phyloP scores from a whole-genome alignment of 2,329 filamentous ascomycete genomes.

The Ploettnerulaceae sp. region DNA sequence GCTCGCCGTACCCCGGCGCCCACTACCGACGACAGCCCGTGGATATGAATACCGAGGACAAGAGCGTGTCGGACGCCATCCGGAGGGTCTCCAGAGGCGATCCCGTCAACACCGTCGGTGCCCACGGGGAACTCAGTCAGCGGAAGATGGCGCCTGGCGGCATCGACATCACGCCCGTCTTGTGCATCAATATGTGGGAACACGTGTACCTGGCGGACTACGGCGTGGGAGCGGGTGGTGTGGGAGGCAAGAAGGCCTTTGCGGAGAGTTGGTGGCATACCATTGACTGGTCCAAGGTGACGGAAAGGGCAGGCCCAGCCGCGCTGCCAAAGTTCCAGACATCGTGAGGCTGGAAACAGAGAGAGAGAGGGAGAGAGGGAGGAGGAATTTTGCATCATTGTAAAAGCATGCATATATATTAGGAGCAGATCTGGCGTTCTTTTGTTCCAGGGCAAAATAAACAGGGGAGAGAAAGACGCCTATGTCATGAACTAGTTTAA shows the following conservation, averaged over 20 bases:
- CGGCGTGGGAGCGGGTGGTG: slow-evolving; percentile 49
- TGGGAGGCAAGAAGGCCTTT: slow-evolving; percentile 70
- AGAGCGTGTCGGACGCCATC: slow-evolving; percentile 37
- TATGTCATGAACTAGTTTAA: too few species aligned
- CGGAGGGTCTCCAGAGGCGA: slow-evolving; percentile 32
- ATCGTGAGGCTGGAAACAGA: too few species aligned
- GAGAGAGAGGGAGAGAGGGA: neutral
- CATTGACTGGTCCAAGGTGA: slow-evolving; percentile 80
- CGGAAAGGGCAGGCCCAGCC: slow-evolving; percentile 26
- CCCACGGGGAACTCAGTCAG: slow-evolving; percentile 28
- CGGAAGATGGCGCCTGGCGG: slow-evolving; percentile 56
- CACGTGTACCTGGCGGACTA: slow-evolving; percentile 88
- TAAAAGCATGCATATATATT: too few species aligned
- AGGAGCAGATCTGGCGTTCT: too few species aligned
- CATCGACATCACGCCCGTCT: slow-evolving; percentile 65
- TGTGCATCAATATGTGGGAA: slow-evolving; percentile 96
- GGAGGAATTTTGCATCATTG: slow-evolving; percentile 22
- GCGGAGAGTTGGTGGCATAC: slow-evolving; percentile 80
- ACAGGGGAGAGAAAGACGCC: too few species aligned
- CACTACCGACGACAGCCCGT: slow-evolving; percentile 65
- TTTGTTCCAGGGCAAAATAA: too few species aligned
- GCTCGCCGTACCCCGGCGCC: slow-evolving; percentile 79
- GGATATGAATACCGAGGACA: slow-evolving; percentile 64
- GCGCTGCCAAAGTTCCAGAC: neutral
- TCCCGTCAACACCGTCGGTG: slow-evolving; percentile 34